Base-by-base conservation (phyloP, 495 filamentous ascomycete genomes). In the Lentithecium fluviatile region DNA sequence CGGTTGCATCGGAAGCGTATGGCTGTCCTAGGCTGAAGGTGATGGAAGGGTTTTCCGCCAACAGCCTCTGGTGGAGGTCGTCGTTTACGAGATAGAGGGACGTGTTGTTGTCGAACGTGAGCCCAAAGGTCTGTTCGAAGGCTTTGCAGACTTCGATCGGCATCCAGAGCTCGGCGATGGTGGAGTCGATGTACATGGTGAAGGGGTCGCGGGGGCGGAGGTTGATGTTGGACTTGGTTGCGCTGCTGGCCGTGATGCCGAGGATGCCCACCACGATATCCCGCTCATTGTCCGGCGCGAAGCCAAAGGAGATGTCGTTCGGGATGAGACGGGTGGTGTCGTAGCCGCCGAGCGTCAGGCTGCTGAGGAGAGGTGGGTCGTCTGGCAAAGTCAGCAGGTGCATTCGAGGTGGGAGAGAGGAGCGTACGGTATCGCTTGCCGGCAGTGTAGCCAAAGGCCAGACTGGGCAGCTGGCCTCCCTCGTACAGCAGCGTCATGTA, bases 291-390 rank as follows among this genome's bases (percentile, higher is more conserved):
- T 83, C 79, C 0, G 70, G 72, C 1, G 75, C 75, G 70, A 84
- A 80, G 11, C 66, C 70, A 55, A 83, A 80, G 6, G 73, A 73
- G 24, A 80, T 58, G 37, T 76, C 60, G 61, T 81, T 83, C 6
- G 77, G 71, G 8, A 68, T 68, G 64, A 81, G 82, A 17, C 78
- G 71, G 1, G 79, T 77, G 3, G 72, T 57, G 64, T 85, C 82
- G 60, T 83, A 83, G 4, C 82, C 82, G 7, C 81, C 82, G 36
- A 85, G 76, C 6, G 81, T 82, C 13, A 85, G 69, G 48, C 78
- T 79, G n/a, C 74, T 77, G 45, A 79, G 75, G 4, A 81, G 78
- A 43, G 75, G 70, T 47, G 78, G 78, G n/a, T 79, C 67, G 11
- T 73, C 78, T 79, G 45, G 19, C 2, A 37, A 26, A 23, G 37